These are phyloP conservation scores for Mucuna pruriens DNA, from an alignment of 306 rosid species.

Conservation along the genomic window DNA sequence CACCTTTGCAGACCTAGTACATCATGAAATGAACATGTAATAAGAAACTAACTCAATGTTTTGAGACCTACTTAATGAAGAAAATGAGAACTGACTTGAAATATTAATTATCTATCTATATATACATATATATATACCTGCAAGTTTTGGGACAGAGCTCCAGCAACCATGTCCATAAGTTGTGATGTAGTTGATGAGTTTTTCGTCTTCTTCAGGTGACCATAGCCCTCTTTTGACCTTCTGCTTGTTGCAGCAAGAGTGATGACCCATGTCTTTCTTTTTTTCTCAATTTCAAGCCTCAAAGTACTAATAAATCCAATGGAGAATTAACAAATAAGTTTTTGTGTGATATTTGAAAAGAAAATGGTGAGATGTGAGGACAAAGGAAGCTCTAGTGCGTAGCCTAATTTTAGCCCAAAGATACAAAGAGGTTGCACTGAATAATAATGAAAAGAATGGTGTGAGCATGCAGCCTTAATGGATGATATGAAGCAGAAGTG, in stretches of 20 bases:
- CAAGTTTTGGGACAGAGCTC: slow-evolving; percentile 96
- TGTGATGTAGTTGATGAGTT: slow-evolving; percentile 84
- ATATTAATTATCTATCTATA: too few species aligned
- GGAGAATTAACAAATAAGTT: slow-evolving; percentile 29
- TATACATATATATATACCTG: slow-evolving; percentile 51
- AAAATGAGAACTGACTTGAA: too few species aligned
- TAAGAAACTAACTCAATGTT: neutral
- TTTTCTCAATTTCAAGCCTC: neutral
- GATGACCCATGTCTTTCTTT: slow-evolving; percentile 67
- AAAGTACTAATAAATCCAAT: slow-evolving; percentile 18
- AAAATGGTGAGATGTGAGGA: slow-evolving; percentile 20
- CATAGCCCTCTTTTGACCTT: slow-evolving; percentile 96
- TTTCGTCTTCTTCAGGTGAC: slow-evolving; percentile 99
- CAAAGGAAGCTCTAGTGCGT: neutral
- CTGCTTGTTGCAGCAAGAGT: slow-evolving; percentile 96
- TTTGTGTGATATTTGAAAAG: slow-evolving; percentile 8
- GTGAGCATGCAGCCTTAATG: slow-evolving; percentile 12
- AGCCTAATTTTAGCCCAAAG: slow-evolving; percentile 36
- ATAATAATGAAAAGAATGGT: slow-evolving; percentile 20
- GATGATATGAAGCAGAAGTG: slow-evolving; percentile 27
- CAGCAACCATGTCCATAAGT: slow-evolving; percentile 94
- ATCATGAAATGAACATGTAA: neutral
- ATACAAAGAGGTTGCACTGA: slow-evolving; percentile 21
- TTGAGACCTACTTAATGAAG: neutral
- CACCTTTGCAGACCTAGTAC: slow-evolving; percentile 79